These are phyloP conservation scores for Zymoseptoria crescenta DNA, from an alignment of 2,329 filamentous ascomycete genomes.

Conservation along the genomic window DNA sequence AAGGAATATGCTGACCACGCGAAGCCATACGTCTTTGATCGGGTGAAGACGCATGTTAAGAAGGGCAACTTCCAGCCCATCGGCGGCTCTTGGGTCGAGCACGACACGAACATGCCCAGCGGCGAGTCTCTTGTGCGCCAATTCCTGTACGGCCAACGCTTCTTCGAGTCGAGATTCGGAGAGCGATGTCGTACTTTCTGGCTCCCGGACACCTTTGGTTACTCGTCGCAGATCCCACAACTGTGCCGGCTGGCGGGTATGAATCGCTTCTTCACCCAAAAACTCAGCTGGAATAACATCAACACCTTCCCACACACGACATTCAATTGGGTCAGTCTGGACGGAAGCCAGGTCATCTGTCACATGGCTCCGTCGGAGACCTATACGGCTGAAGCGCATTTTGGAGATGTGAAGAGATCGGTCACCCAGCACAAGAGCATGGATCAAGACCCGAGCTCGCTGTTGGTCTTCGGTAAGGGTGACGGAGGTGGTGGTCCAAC, in stretches of 20 bases:
- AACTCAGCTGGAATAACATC: conserved; percentile 99
- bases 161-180: conserved; percentile 90
- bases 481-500: conserved; percentile 94
- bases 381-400: conserved; percentile 89
- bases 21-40: conserved; percentile 69
- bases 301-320: conserved; percentile 98
- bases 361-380: conserved; percentile 96
- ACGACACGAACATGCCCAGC: conserved; percentile 95
- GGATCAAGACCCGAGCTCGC: conserved; percentile 81
- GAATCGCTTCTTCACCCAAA: conserved; percentile 94
- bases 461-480: conserved; percentile 92
- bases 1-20: neutral
- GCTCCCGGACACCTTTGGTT: conserved; percentile 97
- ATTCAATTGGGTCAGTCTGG: conserved; percentile 95
- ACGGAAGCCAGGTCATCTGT: conserved; percentile 93
- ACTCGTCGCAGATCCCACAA: conserved; percentile 90
- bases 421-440: conserved; percentile 90
- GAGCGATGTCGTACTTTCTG: conserved; percentile 86
- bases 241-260: conserved; percentile 91
- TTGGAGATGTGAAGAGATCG: conserved; percentile 86
- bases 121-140: conserved; percentile 91
- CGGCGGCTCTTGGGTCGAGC: conserved; percentile 96
- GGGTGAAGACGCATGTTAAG: conserved; percentile 85
- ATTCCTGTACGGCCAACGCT: conserved; percentile 90
- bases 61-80: conserved; percentile 89